Conservation (phyloP, 495 filamentous ascomycete species). For the Xylaria longipes region DNA sequence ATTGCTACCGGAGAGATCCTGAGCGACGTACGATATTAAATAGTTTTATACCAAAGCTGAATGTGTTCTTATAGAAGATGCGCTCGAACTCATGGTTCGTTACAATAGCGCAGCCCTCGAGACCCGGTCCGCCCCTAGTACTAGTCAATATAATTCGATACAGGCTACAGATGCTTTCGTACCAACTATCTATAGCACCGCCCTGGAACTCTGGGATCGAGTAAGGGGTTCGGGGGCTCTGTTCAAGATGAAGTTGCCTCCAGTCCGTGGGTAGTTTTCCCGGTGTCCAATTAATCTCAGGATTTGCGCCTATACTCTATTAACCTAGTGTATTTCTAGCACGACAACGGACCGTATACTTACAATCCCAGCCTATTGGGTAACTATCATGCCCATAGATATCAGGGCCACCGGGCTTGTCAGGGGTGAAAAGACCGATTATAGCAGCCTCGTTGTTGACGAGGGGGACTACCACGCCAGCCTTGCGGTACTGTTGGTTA, state of each 20-base stretch:
- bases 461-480: conserved; percentile 74
- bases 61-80: conserved; percentile 83
- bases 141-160: neutral
- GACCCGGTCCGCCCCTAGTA: conserved; percentile 71
- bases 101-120: conserved; percentile 66
- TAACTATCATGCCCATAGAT: conserved; percentile 82
- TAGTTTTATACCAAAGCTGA: conserved; percentile 56
- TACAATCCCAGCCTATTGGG: conserved; percentile 70
- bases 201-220: conserved; percentile 77
- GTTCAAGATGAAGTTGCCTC: conserved; percentile 56
- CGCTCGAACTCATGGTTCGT: conserved; percentile 74
- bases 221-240: conserved; percentile 71
- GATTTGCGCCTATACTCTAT: conserved; percentile 2
- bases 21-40: conserved; percentile 44
- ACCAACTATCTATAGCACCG: conserved; percentile 67
- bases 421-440: conserved; percentile 69
- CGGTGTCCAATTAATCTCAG: conserved; percentile 52
- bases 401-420: conserved; percentile 68
- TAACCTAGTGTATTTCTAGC: neutral
- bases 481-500: conserved; percentile 68
- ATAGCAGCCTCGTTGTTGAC: conserved; percentile 75
- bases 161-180: neutral
- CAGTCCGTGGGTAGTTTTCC: conserved; percentile 53
- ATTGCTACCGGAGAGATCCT: neutral
- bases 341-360: conserved; percentile 36